These are phyloP conservation scores for Polychaeton citri DNA, from an alignment of 2,329 filamentous ascomycete genomes.

Conservation along the genomic window DNA sequence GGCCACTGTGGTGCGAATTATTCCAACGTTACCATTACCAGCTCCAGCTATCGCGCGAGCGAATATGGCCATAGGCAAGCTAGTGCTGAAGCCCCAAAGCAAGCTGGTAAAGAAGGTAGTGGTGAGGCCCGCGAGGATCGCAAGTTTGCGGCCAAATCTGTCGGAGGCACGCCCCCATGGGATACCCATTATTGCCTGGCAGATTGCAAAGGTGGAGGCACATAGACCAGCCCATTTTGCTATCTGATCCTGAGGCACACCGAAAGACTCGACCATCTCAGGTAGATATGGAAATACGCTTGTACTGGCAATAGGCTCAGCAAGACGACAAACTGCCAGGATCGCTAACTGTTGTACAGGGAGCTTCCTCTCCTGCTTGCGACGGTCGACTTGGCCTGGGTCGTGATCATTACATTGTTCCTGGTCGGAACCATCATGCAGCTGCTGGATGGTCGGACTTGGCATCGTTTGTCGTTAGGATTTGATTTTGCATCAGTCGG, in stretches of 20 bases:
- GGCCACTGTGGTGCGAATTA: conserved; percentile 71
- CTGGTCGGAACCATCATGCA: too few species aligned
- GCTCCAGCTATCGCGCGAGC: conserved; percentile 68
- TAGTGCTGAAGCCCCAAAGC: conserved; percentile 72
- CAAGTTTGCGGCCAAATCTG: conserved; percentile 64
- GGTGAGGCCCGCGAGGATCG: conserved; percentile 59
- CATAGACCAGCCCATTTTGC: conserved; percentile 79
- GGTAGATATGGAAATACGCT: conserved; percentile 87
- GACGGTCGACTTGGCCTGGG: background rate
- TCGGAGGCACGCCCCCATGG: conserved; percentile 79
- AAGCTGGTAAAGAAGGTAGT: conserved; percentile 73
- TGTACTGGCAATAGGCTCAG: conserved; percentile 82
- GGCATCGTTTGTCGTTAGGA: too few species aligned
- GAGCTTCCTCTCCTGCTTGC: conserved; percentile 43
- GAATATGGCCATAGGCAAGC: conserved; percentile 63
- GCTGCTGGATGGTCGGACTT: too few species aligned
- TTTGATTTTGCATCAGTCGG: too few species aligned
- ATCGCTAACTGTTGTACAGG: conserved; percentile 66
- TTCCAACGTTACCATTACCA: conserved; percentile 74
- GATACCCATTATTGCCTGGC: conserved; percentile 77
- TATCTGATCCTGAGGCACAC: conserved; percentile 55
- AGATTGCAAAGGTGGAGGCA: conserved; percentile 66
- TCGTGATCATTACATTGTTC: too few species aligned
- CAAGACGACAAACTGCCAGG: conserved; percentile 76
- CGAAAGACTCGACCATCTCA: conserved; percentile 77